Conservation (phyloP, 805 yeast species). For the Teunomyces panamensis region DNA sequence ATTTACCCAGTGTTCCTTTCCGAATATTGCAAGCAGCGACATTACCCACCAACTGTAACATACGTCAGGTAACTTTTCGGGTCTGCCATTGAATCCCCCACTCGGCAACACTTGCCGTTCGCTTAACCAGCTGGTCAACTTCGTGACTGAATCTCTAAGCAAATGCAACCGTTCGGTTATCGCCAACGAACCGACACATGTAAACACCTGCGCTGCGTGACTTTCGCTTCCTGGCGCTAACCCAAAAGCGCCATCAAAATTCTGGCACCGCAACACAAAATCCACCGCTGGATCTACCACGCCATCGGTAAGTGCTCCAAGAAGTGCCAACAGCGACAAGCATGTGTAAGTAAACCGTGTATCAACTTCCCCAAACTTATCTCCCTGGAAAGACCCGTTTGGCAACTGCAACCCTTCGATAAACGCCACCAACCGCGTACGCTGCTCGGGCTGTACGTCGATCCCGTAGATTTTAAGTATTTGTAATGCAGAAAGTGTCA, state of each 20-base stretch:
- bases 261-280: constrained; percentile 68
- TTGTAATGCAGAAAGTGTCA: constrained; percentile 86
- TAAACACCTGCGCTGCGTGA: constrained; percentile 89
- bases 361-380: constrained; percentile 87
- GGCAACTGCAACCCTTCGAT: constrained; percentile 44
- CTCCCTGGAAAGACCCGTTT: constrained; percentile 86
- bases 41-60: constrained; percentile 98
- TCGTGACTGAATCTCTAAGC: constrained; percentile 32
- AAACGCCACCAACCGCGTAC: constrained; percentile 34
- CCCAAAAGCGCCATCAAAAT: constrained; percentile 97
- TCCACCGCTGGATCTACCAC: constrained; percentile 59
- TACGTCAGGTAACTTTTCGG: constrained; percentile 94
- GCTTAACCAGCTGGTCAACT: constrained; percentile 80
- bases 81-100: constrained; percentile 96
- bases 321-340: constrained; percentile 64
- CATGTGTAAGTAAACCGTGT: constrained; percentile 88
- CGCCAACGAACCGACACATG: constrained; percentile 79
- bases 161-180: constrained; percentile 60
- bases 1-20: constrained; percentile 75
- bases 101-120: constrained; percentile 75
- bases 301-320: constrained; percentile 58
- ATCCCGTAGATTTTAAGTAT: constrained; percentile 62
- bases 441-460: constrained; percentile 35
- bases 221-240: constrained; percentile 92
- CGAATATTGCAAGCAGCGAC: constrained; percentile 67